Evolutionary conservation across 2,329 filamentous ascomycete genomes (phyloP).

Genomic region (Penicillium sp.): DNA sequence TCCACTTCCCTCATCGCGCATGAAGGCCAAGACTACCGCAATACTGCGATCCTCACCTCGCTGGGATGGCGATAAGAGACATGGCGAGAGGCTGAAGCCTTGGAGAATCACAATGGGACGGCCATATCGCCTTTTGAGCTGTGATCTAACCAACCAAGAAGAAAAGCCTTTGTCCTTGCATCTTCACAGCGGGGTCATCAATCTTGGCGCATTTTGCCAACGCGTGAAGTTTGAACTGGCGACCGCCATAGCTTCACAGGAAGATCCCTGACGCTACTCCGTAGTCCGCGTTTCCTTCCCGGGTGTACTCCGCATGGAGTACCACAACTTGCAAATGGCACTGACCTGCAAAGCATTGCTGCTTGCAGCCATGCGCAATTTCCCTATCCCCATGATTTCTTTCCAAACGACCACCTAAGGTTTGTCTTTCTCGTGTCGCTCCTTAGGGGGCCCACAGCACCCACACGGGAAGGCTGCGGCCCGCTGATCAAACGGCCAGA

Average conservation of each 20-base stretch:
- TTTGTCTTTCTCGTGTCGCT: neutral
- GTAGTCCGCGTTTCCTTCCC: neutral
- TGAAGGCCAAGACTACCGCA: neutral
- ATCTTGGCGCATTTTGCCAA: neutral
- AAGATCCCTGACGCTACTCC: neutral
- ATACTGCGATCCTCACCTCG: neutral
- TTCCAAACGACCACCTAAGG: too few relatives aligned
- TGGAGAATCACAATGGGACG: neutral
- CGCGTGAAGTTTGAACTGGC: neutral
- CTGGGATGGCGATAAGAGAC: neutral
- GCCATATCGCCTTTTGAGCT: neutral
- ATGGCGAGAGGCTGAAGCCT: neutral
- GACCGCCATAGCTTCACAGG: neutral
- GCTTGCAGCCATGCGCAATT: neutral
- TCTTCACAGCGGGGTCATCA: conserved; percentile 3
- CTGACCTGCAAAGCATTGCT: neutral
- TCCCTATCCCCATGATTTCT: neutral
- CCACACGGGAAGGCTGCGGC: neutral
- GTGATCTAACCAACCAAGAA: neutral
- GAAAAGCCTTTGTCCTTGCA: neutral
- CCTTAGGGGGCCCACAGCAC: neutral
- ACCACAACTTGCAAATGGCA: neutral
- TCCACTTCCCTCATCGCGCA: neutral
- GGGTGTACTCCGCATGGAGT: too few relatives aligned
- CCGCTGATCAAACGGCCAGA: conserved; percentile 6